Percentiles rank a stretch among this genome's conserved stretches.
Conservation (phyloP, 2,329 filamentous ascomycete species). For the Daldinia sp. region DNA sequence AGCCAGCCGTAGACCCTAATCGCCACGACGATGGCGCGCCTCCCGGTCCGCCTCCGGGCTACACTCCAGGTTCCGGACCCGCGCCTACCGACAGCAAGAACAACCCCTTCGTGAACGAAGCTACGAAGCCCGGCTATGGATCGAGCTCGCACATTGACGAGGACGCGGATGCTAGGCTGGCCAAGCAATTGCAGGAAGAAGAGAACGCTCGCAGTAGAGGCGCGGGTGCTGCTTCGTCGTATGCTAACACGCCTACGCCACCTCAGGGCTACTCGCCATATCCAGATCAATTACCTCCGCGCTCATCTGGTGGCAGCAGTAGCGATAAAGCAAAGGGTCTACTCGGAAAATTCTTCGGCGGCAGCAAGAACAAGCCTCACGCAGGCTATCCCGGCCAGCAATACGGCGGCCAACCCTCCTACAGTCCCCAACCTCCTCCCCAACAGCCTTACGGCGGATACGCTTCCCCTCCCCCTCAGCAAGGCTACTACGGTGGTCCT, state of each 20-base stretch:
- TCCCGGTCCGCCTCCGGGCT: conserved; percentile 72
- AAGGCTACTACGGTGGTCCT: conserved; percentile 48
- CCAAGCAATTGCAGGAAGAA: conserved; percentile 81
- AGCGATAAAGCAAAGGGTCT: conserved; percentile 54
- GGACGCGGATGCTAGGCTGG: conserved; percentile 59
- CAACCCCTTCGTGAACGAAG: conserved; percentile 71
- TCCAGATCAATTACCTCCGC: conserved; percentile 56
- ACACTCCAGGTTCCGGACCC: conserved; percentile 60
- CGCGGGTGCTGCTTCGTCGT: conserved; percentile 45
- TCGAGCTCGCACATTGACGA: conserved; percentile 45
- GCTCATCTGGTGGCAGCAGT: conserved; percentile 42
- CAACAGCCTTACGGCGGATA: conserved; percentile 49
- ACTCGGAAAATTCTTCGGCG: conserved; percentile 47
- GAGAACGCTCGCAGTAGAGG: conserved; percentile 69
- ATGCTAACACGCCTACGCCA: conserved; percentile 36
- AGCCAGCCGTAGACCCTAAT: conserved; percentile 66
- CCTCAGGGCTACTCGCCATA: conserved; percentile 44
- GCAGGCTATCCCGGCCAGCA: conserved; percentile 46
- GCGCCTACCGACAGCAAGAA: conserved; percentile 65
- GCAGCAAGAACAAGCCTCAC: conserved; percentile 43
- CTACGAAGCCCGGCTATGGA: conserved; percentile 23
- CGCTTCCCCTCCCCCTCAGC: conserved; percentile 47
- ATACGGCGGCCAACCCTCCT: conserved; percentile 33
- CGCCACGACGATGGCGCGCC: conserved; percentile 49
- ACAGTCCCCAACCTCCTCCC: conserved; percentile 10